phyloP scores from a whole-genome alignment of 768 basidiomycete genomes.

The Erythrobasidium yunnanense region DNA sequence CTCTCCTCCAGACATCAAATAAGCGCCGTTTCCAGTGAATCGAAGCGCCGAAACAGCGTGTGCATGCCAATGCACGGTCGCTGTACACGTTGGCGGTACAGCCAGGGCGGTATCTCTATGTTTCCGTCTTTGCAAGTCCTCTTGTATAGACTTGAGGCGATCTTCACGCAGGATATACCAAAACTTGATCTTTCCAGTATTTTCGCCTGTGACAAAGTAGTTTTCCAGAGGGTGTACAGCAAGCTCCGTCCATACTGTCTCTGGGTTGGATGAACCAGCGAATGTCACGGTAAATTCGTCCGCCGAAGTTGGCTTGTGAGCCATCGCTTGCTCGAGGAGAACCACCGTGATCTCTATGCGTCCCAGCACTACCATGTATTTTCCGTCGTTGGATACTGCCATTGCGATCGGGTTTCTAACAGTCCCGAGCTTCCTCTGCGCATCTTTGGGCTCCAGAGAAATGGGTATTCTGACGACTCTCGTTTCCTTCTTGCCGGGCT shows the following conservation, averaged over 20 bases:
- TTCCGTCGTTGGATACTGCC: slow-evolving; percentile 62
- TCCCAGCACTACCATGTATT: slow-evolving; percentile 63
- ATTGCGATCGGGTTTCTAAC: slow-evolving; percentile 45
- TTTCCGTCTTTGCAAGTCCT: slow-evolving; percentile 50
- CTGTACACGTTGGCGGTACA: slow-evolving; percentile 55
- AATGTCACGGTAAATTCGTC: no score
- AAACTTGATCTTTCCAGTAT: slow-evolving; percentile 66
- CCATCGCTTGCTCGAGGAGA: no score
- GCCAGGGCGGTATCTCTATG: slow-evolving; percentile 29
- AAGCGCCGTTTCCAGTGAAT: slow-evolving; percentile 83
- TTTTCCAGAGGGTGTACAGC: slow-evolving; percentile 80
- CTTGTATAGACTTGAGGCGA: slow-evolving; percentile 37
- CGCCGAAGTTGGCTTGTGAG: no score
- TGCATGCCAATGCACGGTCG: slow-evolving; percentile 89
- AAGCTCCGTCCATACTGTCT: slow-evolving; percentile 56
- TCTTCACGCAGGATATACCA: slow-evolving; percentile 70
- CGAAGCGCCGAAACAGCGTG: slow-evolving; percentile 76
- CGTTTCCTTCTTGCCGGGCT: background rate
- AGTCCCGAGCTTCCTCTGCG: background rate
- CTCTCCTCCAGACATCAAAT: slow-evolving; percentile 85
- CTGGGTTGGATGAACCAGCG: no score
- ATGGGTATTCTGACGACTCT: background rate
- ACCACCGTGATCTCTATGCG: slow-evolving; percentile 71
- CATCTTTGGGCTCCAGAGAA: background rate
- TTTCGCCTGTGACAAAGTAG: slow-evolving; percentile 90